Percentiles rank a stretch among this genome's conserved stretches.
Conservation (phyloP, 306 rosid species). For the Vicia faba region DNA sequence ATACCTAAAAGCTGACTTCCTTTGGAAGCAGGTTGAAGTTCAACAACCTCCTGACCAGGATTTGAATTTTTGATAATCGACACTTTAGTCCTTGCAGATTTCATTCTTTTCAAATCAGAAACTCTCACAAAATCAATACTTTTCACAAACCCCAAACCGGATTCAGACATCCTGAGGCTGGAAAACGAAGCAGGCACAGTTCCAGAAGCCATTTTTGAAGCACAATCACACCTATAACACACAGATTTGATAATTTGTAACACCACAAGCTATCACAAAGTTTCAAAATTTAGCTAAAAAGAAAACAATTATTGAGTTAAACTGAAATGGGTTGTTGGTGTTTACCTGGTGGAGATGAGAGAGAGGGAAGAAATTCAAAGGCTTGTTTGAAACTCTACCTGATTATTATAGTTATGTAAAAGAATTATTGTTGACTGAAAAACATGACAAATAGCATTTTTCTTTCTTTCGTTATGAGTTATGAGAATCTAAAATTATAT, state of each 20-base stretch:
- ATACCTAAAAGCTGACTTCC: conserved; percentile 93
- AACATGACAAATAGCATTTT: conserved; percentile 24
- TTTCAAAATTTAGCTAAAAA: conserved; percentile 19
- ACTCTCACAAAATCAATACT: conserved; percentile 75
- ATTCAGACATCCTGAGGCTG: conserved; percentile 61
- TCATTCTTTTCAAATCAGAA: conserved; percentile 59
- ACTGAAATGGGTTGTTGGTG: not conserved
- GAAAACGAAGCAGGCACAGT: conserved; percentile 69
- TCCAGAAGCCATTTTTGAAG: conserved; percentile 71
- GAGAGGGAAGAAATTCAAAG: conserved; percentile 35
- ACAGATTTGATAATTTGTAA: conserved; percentile 27
- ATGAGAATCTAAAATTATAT: conserved; percentile 10
- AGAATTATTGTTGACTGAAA: not conserved
- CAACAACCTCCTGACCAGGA: conserved; percentile 71
- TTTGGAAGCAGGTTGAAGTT: conserved; percentile 82
- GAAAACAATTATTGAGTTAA: not conserved
- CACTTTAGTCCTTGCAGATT: conserved; percentile 59
- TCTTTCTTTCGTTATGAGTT: no score
- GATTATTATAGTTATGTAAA: not conserved
- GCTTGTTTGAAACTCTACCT: not conserved
- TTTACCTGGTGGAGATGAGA: conserved; percentile 37
- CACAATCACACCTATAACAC: conserved; percentile 41
- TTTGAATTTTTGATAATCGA: conserved; percentile 69
- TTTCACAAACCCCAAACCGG: conserved; percentile 68
- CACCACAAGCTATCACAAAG: conserved; percentile 31